Evolutionary conservation across 352 stramenopile species (phyloP), one percentile per base, ranked within the genome.

Genomic region (Pythium volutum): DNA sequence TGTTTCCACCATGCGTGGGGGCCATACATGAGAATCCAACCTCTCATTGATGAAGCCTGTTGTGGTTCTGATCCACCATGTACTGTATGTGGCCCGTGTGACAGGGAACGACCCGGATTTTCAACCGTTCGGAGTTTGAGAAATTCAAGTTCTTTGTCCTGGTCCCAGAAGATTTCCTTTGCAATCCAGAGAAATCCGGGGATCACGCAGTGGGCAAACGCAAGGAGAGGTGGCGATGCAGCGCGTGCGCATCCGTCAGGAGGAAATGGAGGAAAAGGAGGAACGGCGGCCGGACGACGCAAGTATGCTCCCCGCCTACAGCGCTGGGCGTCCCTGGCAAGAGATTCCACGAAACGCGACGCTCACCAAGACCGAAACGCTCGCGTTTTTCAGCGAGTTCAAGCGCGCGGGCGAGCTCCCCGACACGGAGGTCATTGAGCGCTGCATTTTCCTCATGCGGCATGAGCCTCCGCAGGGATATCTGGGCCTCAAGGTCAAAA

Each of bases 361-460:
- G 45, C 64, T 71, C 54, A 67, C 58, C 43, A 29, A 63, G 42
- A 52, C 52, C 27, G 58, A 71, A 59, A 71, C 64, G 42, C 57
- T 70, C 57, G 48, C 64, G 56, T 70, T 70, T 53, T 71, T 71
- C 59, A 67, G 58, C 64, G 64, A 71, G 52, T 71, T 71, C 59
- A 59, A 60, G 39, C 51, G 46, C 59, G 58, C 64, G 55, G 43
- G 64, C 60, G 64, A 67, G 20, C 64, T 67, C 52, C 39, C 57
- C 42, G 64, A 67, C 59, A 41, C 22, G 5, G 64, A 71, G 59
- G 64, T 60, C 58, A 71, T 71, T 47, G 64, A 71, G 49, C 64
- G 64, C 33, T 67, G 64, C 58, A 63, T 64, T 52, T 71, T 71
- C 39, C 64, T 67, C 53, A 46, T 62, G 63, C 63, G 63, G 50